A percentile compares a stretch with the other conserved stretches of the same genome.
Conservation (phyloP, 169 alveolate species). For the Eimeria falciformis region DNA sequence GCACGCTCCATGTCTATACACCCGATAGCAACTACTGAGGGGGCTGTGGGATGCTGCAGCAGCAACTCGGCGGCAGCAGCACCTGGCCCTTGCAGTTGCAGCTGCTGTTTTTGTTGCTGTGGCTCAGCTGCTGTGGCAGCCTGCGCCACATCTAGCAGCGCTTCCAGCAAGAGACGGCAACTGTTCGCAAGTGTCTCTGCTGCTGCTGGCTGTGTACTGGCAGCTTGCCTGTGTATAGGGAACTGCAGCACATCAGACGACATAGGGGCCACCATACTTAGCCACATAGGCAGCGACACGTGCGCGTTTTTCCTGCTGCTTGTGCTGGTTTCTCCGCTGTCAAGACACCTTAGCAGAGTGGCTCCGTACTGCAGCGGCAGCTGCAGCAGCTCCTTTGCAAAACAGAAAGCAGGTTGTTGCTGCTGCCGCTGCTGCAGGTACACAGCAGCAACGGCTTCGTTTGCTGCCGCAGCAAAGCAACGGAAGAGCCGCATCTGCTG, state of each 20-base stretch:
- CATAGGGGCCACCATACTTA: slow-evolving; percentile 22
- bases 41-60: background rate
- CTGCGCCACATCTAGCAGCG: background rate
- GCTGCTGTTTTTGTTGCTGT: background rate
- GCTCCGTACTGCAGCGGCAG: slow-evolving; percentile 31
- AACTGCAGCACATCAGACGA: slow-evolving; percentile 52
- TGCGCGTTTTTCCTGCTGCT: background rate
- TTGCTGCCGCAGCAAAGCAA: slow-evolving; percentile 48
- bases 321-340: background rate
- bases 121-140: background rate
- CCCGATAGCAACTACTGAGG: background rate
- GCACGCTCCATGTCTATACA: background rate
- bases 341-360: slow-evolving; percentile 10
- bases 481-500: slow-evolving; percentile 52
- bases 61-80: slow-evolving; percentile 35
- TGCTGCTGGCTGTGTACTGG: slow-evolving; percentile 12
- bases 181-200: background rate
- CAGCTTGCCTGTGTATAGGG: background rate
- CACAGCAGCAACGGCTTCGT: background rate
- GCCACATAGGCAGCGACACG: slow-evolving; percentile 50
- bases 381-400: slow-evolving; percentile 45
- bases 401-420: background rate
- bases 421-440: slow-evolving; percentile 30
- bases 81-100: background rate
- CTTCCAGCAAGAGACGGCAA: slow-evolving; percentile 11